Percentiles rank a stretch among this genome's conserved stretches.
phyloP scores from a whole-genome alignment of 2,329 filamentous ascomycete species.

The Xylariaceae sp. region DNA sequence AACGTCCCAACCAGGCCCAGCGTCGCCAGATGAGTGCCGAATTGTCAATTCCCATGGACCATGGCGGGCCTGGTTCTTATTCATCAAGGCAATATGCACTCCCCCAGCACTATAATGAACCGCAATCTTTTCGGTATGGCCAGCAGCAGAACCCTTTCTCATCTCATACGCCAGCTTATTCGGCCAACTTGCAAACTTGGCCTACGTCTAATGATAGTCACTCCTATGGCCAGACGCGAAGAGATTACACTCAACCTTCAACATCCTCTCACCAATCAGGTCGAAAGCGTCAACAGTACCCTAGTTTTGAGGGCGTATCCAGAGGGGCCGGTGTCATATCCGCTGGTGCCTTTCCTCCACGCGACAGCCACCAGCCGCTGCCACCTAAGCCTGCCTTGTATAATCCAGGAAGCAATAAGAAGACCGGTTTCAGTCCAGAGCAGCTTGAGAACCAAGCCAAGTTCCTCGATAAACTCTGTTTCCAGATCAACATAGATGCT shows the following conservation, averaged over 20 bases:
- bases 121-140: slow-evolving; percentile 20
- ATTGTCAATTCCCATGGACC: slow-evolving; percentile 53
- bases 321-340: slow-evolving; percentile 25
- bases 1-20: slow-evolving; percentile 61
- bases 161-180: slow-evolving; percentile 33
- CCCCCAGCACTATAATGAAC: slow-evolving; percentile 29
- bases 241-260: slow-evolving; percentile 17
- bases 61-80: slow-evolving; percentile 30
- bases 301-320: slow-evolving; percentile 13
- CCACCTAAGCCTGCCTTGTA: slow-evolving; percentile 32
- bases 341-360: slow-evolving; percentile 27
- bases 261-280: slow-evolving; percentile 19
- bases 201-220: slow-evolving; percentile 5
- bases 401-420: slow-evolving; percentile 30
- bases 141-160: slow-evolving; percentile 21
- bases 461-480: slow-evolving; percentile 48
- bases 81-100: slow-evolving; percentile 26
- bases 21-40: slow-evolving; percentile 60
- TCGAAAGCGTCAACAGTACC: slow-evolving; percentile 26
- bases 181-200: slow-evolving; percentile 19
- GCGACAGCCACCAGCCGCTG: slow-evolving; percentile 18
- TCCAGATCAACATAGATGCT: slow-evolving; percentile 50
- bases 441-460: slow-evolving; percentile 47
- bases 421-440: slow-evolving; percentile 36
- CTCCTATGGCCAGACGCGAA: slow-evolving; percentile 16